phyloP scores from a whole-genome alignment of 169 alveolate species.

The Perkinsus chesapeaki region DNA sequence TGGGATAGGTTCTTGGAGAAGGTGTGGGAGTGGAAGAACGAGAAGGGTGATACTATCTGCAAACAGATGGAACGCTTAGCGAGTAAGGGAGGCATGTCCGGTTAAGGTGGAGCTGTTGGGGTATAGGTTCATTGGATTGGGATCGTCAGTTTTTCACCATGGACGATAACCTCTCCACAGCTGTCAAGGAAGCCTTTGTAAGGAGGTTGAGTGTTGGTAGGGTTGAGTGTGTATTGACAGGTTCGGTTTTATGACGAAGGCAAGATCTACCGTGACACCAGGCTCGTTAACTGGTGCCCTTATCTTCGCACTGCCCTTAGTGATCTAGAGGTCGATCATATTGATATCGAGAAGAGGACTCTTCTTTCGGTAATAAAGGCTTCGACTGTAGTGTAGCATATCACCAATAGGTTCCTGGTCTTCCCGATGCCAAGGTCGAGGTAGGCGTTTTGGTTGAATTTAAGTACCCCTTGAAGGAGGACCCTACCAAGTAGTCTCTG shows the following conservation, averaged over 20 bases:
- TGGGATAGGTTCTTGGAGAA: constrained; percentile 59
- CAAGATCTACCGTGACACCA: constrained; percentile 84
- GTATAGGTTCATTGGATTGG: constrained; percentile 90
- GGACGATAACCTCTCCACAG: constrained; percentile 78
- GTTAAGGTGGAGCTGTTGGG: constrained; percentile 31
- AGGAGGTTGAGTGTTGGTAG: constrained; percentile 39
- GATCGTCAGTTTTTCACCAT: constrained; percentile 94
- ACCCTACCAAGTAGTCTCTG: constrained; percentile 9
- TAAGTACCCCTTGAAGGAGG: constrained; percentile 79
- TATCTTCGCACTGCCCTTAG: constrained; percentile 94
- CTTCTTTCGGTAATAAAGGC: constrained; percentile 2
- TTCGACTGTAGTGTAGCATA: constrained; percentile 29
- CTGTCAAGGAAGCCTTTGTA: constrained; percentile 94
- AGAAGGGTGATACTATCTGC: constrained; percentile 85
- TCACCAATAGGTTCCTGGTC: constrained; percentile 23
- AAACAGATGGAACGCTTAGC: constrained; percentile 67
- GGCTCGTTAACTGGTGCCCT: constrained; percentile 98
- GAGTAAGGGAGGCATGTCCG: background rate
- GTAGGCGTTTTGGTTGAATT: constrained; percentile 96
- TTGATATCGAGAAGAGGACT: constrained; percentile 82
- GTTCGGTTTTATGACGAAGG: constrained; percentile 40
- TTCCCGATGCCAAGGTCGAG: constrained; percentile 62
- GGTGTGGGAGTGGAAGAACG: constrained; percentile 97
- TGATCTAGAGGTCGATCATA: constrained; percentile 95
- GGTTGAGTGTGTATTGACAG: background rate